A percentile compares a stretch with the other conserved stretches of the same genome.
These are phyloP conservation scores for Ricinus communis DNA, from an alignment of 345 rosid species.

Conservation along the genomic window DNA sequence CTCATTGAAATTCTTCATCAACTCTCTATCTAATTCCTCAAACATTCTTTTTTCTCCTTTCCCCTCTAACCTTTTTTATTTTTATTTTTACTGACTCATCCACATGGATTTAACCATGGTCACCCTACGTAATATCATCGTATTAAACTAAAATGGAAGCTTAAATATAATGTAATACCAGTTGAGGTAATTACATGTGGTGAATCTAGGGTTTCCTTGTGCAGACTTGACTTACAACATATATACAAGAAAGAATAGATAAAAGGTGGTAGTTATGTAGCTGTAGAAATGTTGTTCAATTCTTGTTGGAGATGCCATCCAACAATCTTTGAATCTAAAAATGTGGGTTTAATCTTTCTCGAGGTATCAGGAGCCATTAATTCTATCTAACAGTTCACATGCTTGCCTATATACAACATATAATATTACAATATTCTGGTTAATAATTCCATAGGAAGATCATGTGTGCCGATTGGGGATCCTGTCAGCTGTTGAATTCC, in stretches of 20 bases:
- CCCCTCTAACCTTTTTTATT: too few species aligned
- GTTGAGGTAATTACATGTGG: constrained; percentile 41
- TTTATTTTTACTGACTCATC: too few species aligned
- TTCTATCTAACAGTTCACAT: constrained; percentile 4
- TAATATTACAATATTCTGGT: too few species aligned
- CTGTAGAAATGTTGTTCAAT: constrained; percentile 37
- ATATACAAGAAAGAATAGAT: background rate
- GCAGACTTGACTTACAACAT: constrained; percentile 37
- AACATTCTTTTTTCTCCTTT: constrained; percentile 16
- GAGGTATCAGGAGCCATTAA: background rate
- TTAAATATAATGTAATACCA: constrained; percentile 2
- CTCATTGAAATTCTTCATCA: constrained; percentile 43
- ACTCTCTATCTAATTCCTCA: constrained; percentile 52
- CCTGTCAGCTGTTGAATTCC: background rate
- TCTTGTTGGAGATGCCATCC: constrained; percentile 45
- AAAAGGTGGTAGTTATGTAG: constrained; percentile 15
- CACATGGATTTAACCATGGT: too few species aligned
- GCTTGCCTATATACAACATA: background rate
- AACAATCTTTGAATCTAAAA: constrained; percentile 57
- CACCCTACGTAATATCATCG: too few species aligned
- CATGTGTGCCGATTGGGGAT: background rate
- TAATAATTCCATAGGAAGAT: background rate
- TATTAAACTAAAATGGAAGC: background rate
- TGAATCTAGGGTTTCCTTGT: constrained; percentile 36
- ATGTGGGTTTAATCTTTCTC: background rate